Evolutionary conservation across 164 flowering plant species (phyloP).

Genomic region (Taxillus chinensis): DNA sequence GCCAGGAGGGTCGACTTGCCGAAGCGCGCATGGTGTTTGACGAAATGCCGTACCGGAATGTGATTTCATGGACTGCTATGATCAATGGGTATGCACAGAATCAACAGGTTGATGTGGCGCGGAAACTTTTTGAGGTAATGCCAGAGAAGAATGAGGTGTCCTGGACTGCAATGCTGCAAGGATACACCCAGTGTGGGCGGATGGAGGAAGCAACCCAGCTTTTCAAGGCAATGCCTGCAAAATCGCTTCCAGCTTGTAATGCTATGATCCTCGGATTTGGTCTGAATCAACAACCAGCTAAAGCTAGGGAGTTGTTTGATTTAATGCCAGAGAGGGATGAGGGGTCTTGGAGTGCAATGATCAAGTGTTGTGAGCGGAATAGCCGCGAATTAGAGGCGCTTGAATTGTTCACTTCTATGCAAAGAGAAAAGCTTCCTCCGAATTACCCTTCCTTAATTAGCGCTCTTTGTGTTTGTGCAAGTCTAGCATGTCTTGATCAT

Average conservation of each 20-base stretch:
- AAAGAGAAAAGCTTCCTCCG: conserved; percentile 27
- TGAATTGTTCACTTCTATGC: conserved; percentile 46
- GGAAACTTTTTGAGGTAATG: conserved; percentile 83
- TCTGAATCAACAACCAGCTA: conserved; percentile 36
- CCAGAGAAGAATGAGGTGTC: conserved; percentile 78
- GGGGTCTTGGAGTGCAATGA: conserved; percentile 62
- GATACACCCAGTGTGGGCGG: conserved; percentile 57
- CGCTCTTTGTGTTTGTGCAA: conserved; percentile 57
- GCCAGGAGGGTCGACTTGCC: conserved; percentile 39
- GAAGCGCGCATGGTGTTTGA: conserved; percentile 71
- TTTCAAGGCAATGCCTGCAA: conserved; percentile 57
- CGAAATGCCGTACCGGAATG: conserved; percentile 52
- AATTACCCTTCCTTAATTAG: conserved; percentile 51
- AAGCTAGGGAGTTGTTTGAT: conserved; percentile 48
- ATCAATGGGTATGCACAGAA: conserved; percentile 60
- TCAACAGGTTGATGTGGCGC: conserved; percentile 49
- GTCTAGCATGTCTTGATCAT: conserved; percentile 55
- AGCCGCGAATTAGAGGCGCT: conserved; percentile 57
- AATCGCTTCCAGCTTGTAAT: conserved; percentile 47
- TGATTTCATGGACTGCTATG: conserved; percentile 72
- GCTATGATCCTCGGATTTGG: conserved; percentile 62
- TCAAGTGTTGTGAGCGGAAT: conserved; percentile 49
- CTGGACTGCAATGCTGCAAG: conserved; percentile 72
- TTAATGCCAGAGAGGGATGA: conserved; percentile 40
- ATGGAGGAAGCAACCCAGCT: conserved; percentile 54